Conservation (phyloP, 345 rosid species). For the Arabidopsis thaliana region TAIR10.1 NC_003075.7:11433001-11433500, state of each 20-base stretch:
- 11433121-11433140: conserved; percentile 65
- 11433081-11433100: conserved; percentile 77
- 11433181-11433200: conserved; percentile 50
- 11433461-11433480: conserved; percentile 59
- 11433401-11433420: conserved; percentile 43
- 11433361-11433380: conserved; percentile 38
- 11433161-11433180: conserved; percentile 59
- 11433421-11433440: conserved; percentile 35
- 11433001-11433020: neutral
- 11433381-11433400: conserved; percentile 42
- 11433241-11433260: conserved; percentile 42
- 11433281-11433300: neutral
- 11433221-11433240: neutral
- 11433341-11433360: conserved; percentile 41
- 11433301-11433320: neutral
- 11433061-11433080: conserved; percentile 59
- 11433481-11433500: conserved; percentile 79
- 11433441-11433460: conserved; percentile 38
- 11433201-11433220: conserved; percentile 20
- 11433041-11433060: neutral
- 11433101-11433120: conserved; percentile 76
- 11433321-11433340: neutral
- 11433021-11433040: neutral
- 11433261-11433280: neutral
- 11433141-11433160: conserved; percentile 81